These are phyloP conservation scores for Pichia gijzeniarum DNA, from an alignment of 805 yeast species.

Conservation along the genomic window DNA sequence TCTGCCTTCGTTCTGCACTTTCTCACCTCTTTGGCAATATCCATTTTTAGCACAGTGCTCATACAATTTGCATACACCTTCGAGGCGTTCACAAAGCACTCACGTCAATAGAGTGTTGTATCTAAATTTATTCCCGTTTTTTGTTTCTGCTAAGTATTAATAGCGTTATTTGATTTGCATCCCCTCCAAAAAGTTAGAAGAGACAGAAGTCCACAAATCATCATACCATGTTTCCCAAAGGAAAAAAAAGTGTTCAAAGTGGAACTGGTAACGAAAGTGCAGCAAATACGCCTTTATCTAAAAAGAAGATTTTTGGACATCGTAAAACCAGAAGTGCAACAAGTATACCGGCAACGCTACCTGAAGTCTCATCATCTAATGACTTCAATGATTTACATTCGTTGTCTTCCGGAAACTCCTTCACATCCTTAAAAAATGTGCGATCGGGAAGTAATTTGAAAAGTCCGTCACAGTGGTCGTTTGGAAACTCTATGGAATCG, in stretches of 20 bases:
- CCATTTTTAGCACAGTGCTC: no score
- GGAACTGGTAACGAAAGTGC: background rate
- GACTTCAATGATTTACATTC: conserved; percentile 2
- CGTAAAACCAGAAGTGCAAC: background rate
- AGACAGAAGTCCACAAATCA: no score
- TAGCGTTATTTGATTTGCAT: no score
- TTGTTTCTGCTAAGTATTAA: no score
- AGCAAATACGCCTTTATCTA: background rate
- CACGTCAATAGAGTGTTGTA: no score
- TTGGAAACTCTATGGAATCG: conserved; percentile 10
- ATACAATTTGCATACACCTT: no score
- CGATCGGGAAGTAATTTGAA: background rate
- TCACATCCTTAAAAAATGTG: background rate
- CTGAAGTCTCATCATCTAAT: background rate
- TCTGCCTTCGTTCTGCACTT: no score
- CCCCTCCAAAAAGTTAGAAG: no score
- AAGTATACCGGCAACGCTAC: background rate
- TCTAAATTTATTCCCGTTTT: no score
- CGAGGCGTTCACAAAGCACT: no score
- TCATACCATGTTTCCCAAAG: background rate
- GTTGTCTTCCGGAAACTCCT: conserved; percentile 3
- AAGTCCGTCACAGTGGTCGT: background rate
- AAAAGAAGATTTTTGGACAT: background rate
- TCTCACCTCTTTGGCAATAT: no score
- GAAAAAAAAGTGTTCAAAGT: background rate